Conservation (phyloP, 345 rosid species). For the Hibiscus mutabilis region DNA sequence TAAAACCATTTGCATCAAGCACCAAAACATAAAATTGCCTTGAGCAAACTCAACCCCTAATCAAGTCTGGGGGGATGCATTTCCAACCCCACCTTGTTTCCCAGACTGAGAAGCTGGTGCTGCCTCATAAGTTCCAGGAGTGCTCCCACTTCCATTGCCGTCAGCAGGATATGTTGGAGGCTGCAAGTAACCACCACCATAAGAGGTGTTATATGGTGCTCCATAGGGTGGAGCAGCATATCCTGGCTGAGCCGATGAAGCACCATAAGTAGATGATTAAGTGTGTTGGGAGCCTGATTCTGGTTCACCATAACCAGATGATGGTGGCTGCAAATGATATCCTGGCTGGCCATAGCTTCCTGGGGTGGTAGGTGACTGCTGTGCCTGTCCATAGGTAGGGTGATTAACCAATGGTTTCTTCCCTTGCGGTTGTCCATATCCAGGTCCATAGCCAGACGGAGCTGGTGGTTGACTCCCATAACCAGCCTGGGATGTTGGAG, state of each 20-base stretch:
- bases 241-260: neutral
- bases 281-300: constrained; percentile 43
- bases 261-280: constrained; percentile 17
- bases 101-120: constrained; percentile 48
- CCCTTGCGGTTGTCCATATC: constrained; percentile 52
- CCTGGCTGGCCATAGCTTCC: constrained; percentile 76
- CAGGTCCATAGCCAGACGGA: constrained; percentile 73
- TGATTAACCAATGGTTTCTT: constrained; percentile 55
- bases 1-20: neutral
- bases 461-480: constrained; percentile 52
- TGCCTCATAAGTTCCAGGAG: constrained; percentile 22
- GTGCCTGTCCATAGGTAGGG: constrained; percentile 71
- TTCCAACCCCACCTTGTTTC: constrained; percentile 54
- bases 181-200: constrained; percentile 47
- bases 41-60: neutral
- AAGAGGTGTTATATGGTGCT: constrained; percentile 50
- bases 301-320: constrained; percentile 40
- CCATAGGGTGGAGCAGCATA: constrained; percentile 28
- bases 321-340: constrained; percentile 56
- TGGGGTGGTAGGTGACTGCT: constrained; percentile 67
- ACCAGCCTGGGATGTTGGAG: too few relatives aligned
- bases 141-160: constrained; percentile 29
- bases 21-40: neutral
- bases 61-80: constrained; percentile 48
- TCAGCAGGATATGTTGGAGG: constrained; percentile 18